Conservation (phyloP, 2,329 filamentous ascomycete species). For the Fusarium albidum region DNA sequence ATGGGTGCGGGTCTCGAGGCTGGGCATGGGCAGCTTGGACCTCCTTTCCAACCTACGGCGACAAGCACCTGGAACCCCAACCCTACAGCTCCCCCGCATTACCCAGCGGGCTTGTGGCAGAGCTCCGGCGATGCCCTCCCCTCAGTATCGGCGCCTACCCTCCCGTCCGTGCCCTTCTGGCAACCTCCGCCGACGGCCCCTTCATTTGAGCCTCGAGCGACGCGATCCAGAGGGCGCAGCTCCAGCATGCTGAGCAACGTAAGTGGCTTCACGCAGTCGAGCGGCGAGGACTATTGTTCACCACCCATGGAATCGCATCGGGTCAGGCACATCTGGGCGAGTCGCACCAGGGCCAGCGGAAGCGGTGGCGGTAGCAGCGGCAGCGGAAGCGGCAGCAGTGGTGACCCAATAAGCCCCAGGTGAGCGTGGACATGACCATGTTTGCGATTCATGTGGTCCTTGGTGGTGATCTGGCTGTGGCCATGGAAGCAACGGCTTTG, state of each 20-base stretch:
- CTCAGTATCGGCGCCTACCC: constrained; percentile 41
- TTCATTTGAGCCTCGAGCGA: constrained; percentile 45
- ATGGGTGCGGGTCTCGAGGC: constrained; percentile 32
- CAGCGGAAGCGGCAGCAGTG: constrained; percentile 59
- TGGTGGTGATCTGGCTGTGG: constrained; percentile 3
- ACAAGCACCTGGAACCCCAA: constrained; percentile 47
- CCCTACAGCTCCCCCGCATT: constrained; percentile 45
- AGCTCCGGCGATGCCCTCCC: constrained; percentile 46
- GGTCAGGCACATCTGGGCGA: constrained; percentile 37
- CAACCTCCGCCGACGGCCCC: constrained; percentile 50
- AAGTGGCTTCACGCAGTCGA: constrained; percentile 72
- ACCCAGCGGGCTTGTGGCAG: constrained; percentile 48
- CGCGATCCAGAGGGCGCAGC: constrained; percentile 63
- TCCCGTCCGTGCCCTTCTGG: constrained; percentile 45
- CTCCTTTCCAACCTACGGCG: constrained; percentile 35
- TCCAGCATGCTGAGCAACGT: constrained; percentile 74
- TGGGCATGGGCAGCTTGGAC: constrained; percentile 37
- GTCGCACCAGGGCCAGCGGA: constrained; percentile 39
- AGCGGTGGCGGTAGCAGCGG: constrained; percentile 55
- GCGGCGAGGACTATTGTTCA: constrained; percentile 55
- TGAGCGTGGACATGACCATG: constrained; percentile 15
- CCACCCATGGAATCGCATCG: constrained; percentile 33
- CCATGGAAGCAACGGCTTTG: constrained; percentile 21
- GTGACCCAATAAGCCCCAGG: constrained; percentile 60
- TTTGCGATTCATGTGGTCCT: not conserved